A percentile compares a stretch with the other conserved stretches of the same genome.
These are phyloP conservation scores for Viola odorata DNA, from an alignment of 345 rosid genomes.

Conservation along the genomic window DNA sequence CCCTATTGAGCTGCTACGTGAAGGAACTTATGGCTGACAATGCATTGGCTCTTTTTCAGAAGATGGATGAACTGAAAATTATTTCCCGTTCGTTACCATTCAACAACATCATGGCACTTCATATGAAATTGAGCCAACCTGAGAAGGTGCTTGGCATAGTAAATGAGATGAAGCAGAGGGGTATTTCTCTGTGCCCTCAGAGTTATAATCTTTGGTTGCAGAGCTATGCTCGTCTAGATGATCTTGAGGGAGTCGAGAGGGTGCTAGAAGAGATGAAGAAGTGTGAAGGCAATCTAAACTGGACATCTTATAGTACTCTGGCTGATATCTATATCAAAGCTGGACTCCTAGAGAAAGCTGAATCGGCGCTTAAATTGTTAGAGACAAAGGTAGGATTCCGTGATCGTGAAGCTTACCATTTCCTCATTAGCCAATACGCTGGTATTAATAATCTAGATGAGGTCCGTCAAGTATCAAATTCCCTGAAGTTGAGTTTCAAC, in stretches of 20 bases:
- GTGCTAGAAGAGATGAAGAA: slow-evolving; percentile 40
- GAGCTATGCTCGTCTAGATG: slow-evolving; percentile 42
- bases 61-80: slow-evolving; percentile 45
- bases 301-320: slow-evolving; percentile 51
- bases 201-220: slow-evolving; percentile 54
- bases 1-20: slow-evolving; percentile 66
- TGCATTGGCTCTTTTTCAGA: slow-evolving; percentile 46
- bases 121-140: slow-evolving; percentile 46
- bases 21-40: slow-evolving; percentile 38
- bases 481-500: slow-evolving; percentile 39
- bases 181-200: slow-evolving; percentile 20
- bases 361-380: slow-evolving; percentile 43
- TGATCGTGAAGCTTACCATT: slow-evolving; percentile 59
- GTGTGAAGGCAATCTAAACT: slow-evolving; percentile 27
- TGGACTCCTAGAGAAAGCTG: slow-evolving; percentile 60
- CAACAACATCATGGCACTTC: slow-evolving; percentile 50
- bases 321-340: slow-evolving; percentile 59
- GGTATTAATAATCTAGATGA: slow-evolving; percentile 41
- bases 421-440: slow-evolving; percentile 56
- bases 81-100: slow-evolving; percentile 37
- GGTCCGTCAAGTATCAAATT: slow-evolving; percentile 57
- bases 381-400: slow-evolving; percentile 44
- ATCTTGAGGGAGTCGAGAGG: slow-evolving; percentile 45
- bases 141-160: slow-evolving; percentile 49
- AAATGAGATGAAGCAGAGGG: slow-evolving; percentile 49